Conservation (phyloP, 2,329 filamentous ascomycete species). For the Beauveria sp. region DNA sequence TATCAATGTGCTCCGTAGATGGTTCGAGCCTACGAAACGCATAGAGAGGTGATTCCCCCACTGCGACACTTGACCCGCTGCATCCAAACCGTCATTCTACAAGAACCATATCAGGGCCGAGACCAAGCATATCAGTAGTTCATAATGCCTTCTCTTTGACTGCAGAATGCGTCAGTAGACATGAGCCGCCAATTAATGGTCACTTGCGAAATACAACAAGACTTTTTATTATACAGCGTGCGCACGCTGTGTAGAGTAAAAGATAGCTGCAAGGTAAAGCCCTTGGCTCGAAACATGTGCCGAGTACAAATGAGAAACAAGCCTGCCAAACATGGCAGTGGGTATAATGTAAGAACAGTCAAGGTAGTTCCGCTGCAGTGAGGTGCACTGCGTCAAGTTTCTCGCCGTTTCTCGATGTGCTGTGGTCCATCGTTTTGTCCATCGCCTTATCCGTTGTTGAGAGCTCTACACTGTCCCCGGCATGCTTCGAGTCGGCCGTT, state of each 20-base stretch:
- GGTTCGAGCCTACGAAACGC: too few species aligned
- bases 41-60: too few species aligned
- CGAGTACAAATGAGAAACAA: background rate
- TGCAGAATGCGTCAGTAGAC: too few species aligned
- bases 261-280: background rate
- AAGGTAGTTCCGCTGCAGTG: background rate
- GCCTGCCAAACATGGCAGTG: background rate
- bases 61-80: too few species aligned
- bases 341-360: background rate
- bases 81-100: too few species aligned
- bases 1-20: too few species aligned
- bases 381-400: background rate
- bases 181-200: too few species aligned
- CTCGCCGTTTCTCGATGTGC: background rate
- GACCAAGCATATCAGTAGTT: too few species aligned
- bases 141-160: too few species aligned
- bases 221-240: background rate
- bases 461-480: background rate
- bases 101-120: too few species aligned
- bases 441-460: background rate
- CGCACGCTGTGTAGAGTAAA: background rate
- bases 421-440: background rate
- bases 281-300: background rate
- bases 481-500: background rate
- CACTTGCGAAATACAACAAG: background rate